phyloP scores from a whole-genome alignment of 2,329 filamentous ascomycete genomes.

The Dactylellina haptotyla region DNA sequence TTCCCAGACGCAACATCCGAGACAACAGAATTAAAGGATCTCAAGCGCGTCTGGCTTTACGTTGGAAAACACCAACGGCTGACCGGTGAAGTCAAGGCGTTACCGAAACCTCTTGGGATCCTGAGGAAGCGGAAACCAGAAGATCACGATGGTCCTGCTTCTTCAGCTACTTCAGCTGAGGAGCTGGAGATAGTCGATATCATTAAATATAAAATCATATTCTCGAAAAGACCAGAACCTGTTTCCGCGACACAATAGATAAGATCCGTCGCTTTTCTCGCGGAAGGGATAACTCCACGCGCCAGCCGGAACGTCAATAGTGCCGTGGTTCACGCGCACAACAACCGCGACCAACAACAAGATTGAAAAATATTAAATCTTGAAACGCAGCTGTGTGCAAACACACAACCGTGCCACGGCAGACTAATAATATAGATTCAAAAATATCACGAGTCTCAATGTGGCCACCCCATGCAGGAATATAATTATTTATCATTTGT shows the following conservation, averaged over 20 bases:
- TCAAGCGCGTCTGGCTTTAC: constrained; percentile 85
- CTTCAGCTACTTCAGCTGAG: constrained; percentile 28
- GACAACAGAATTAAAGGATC: constrained; percentile 63
- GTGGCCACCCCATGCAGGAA: neutral
- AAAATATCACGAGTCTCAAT: constrained; percentile 24
- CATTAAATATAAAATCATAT: constrained; percentile 85
- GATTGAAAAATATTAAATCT: too few species aligned
- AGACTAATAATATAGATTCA: neutral
- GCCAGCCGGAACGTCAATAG: neutral
- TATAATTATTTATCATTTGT: neutral
- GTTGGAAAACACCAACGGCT: constrained; percentile 88
- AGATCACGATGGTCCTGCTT: neutral
- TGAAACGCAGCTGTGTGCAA: constrained; percentile 6
- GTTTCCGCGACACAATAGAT: constrained; percentile 67
- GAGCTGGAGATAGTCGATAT: constrained; percentile 87
- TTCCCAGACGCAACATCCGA: constrained; percentile 71
- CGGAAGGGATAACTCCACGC: neutral
- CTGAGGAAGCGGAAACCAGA: constrained; percentile 68
- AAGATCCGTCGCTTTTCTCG: neutral
- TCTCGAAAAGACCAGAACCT: constrained; percentile 87
- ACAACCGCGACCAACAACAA: too few species aligned
- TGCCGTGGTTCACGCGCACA: too few species aligned
- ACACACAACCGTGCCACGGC: neutral
- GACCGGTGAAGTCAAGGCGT: constrained; percentile 87
- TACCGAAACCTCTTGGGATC: constrained; percentile 81